Evolutionary conservation across 176 grass and related monocot species (phyloP).

Genomic region (Phoenix dactylifera): DNA sequence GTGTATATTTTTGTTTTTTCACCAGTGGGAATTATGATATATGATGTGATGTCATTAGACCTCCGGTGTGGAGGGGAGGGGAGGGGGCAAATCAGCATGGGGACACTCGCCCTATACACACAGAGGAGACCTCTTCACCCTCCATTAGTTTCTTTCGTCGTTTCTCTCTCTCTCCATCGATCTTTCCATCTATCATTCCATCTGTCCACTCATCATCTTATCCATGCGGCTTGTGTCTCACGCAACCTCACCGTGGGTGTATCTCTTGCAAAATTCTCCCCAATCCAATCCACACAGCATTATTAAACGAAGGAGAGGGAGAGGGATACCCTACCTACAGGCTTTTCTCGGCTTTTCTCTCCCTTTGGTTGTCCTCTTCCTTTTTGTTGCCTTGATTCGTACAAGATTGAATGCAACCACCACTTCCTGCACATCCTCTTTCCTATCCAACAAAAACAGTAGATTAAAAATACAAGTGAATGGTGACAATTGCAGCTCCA

Average conservation of each 20-base stretch:
- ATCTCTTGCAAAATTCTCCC: neutral
- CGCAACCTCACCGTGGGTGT: neutral
- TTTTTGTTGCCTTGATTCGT: conserved; percentile 2
- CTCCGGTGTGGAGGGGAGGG: neutral
- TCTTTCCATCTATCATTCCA: neutral
- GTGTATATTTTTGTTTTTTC: too few species aligned
- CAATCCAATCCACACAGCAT: neutral
- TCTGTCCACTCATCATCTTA: neutral
- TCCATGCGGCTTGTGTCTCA: neutral
- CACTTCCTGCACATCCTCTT: neutral
- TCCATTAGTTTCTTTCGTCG: neutral
- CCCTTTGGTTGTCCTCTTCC: neutral
- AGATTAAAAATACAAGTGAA: too few species aligned
- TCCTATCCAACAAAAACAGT: too few species aligned
- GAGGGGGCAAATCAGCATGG: conserved; percentile 38
- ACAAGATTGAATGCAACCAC: conserved; percentile 6
- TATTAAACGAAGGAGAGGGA: neutral
- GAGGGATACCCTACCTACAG: neutral
- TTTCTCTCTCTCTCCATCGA: conserved; percentile 10
- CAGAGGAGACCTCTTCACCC: too few species aligned
- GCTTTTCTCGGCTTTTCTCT: neutral
- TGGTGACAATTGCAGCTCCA: too few species aligned
- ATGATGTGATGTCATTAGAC: conserved; percentile 32
- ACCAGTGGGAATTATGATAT: neutral
- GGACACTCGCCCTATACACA: conserved; percentile 10